Evolutionary conservation across 2,329 filamentous ascomycete genomes (phyloP).

Genomic region (Monosporascus sp.): DNA sequence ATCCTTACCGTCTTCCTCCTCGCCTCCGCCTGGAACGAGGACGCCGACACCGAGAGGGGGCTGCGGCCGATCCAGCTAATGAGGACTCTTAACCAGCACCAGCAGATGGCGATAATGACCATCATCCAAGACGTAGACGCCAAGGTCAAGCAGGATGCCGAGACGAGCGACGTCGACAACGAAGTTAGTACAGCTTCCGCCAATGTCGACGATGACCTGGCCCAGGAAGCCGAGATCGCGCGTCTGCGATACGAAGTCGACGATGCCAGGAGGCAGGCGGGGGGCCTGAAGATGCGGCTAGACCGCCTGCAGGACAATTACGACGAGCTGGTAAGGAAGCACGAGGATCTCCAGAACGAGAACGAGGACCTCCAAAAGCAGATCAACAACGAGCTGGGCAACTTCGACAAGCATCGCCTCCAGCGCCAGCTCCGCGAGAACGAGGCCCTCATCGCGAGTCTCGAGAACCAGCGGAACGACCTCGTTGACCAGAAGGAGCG

Average conservation of each 20-base stretch:
- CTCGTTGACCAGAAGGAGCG: constrained; percentile 39
- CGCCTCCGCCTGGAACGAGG: constrained; percentile 51
- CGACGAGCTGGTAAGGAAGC: constrained; percentile 50
- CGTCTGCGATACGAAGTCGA: constrained; percentile 46
- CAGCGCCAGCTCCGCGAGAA: constrained; percentile 58
- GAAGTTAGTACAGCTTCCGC: constrained; percentile 21
- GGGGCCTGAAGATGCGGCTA: constrained; percentile 53
- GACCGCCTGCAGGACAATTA: constrained; percentile 57
- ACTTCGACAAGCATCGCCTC: constrained; percentile 44
- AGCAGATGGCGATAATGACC: constrained; percentile 12
- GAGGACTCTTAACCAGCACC: constrained; percentile 36
- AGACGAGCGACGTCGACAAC: constrained; percentile 25
- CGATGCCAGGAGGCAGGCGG: constrained; percentile 49
- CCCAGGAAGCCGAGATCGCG: constrained; percentile 51
- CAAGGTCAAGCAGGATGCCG: constrained; percentile 28
- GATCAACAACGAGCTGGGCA: constrained; percentile 48
- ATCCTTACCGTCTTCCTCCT: constrained; percentile 59
- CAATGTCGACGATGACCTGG: constrained; percentile 44
- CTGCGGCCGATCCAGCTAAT: constrained; percentile 40
- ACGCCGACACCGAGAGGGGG: constrained; percentile 47
- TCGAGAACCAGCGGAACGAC: constrained; percentile 61
- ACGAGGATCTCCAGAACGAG: constrained; percentile 54
- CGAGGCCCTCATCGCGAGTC: constrained; percentile 63
- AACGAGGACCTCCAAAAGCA: constrained; percentile 51
- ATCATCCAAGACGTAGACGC: constrained; percentile 20